Conservation (phyloP, 129 eudicot species). For the Flaveria brownii region DNA sequence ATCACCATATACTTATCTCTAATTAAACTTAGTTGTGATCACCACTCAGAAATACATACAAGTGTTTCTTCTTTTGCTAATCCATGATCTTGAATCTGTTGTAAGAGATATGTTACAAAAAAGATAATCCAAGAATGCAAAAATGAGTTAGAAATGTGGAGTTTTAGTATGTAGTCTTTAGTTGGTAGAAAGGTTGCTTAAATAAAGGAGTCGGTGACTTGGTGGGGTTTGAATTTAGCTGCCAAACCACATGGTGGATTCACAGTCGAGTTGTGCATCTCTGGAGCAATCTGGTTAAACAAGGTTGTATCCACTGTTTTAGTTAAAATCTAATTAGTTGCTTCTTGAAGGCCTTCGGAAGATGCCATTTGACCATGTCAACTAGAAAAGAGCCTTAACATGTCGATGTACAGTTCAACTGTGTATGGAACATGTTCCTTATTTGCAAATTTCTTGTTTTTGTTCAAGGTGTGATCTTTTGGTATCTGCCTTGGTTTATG, state of each 20-base stretch:
- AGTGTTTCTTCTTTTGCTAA: conserved; percentile 1
- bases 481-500: neutral
- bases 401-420: neutral
- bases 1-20: neutral
- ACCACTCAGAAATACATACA: neutral
- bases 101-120: neutral
- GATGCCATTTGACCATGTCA: no score
- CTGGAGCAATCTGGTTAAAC: no score
- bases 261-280: no score
- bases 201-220: no score
- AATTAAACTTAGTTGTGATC: neutral
- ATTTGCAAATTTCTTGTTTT: neutral
- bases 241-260: neutral
- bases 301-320: no score
- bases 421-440: neutral
- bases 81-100: neutral
- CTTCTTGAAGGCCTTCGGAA: no score
- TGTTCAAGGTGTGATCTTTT: neutral
- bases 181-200: neutral
- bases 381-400: no score
- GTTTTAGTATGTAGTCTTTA: neutral
- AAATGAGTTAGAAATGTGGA: neutral
- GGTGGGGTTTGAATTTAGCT: neutral
- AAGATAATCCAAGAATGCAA: neutral
- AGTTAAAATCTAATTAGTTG: no score